phyloP scores from a whole-genome alignment of 106 monocot genomes.

The Alisma plantagoaquatica region DNA sequence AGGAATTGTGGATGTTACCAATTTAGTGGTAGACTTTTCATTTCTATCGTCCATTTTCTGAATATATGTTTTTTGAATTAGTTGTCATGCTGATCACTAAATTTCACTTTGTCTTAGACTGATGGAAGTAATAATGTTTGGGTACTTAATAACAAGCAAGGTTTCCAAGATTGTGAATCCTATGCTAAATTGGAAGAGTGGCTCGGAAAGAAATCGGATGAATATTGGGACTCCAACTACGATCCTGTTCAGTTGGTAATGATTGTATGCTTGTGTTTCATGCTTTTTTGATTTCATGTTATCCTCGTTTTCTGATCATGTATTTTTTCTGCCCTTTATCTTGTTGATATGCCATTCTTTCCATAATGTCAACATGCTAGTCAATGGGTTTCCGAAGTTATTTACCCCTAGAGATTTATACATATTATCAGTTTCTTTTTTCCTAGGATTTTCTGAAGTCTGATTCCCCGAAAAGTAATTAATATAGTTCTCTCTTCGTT shows the following conservation, averaged over 20 bases:
- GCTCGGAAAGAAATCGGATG: constrained; percentile 39
- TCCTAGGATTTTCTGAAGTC: no score
- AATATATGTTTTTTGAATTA: neutral
- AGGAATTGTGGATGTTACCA: constrained; percentile 62
- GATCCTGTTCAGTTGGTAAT: constrained; percentile 54
- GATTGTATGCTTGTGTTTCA: no score
- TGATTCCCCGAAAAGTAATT: no score
- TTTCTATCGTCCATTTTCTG: neutral
- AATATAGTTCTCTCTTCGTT: no score
- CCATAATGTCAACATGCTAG: no score
- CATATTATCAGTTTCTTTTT: no score
- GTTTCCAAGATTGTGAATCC: constrained; percentile 74
- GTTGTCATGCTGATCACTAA: neutral
- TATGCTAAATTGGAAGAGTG: constrained; percentile 70
- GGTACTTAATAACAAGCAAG: constrained; percentile 78
- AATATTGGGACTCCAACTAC: constrained; percentile 69
- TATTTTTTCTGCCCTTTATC: no score
- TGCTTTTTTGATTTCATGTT: no score
- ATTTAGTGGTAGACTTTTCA: constrained; percentile 36
- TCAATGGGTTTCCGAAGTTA: no score
- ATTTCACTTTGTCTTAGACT: constrained; percentile 21
- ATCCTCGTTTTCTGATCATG: no score
- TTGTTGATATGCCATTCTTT: no score
- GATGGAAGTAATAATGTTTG: constrained; percentile 29
- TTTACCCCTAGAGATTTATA: no score